phyloP scores from a whole-genome alignment of 1,284 basidiomycete genomes.

The Boletus mariae region DNA sequence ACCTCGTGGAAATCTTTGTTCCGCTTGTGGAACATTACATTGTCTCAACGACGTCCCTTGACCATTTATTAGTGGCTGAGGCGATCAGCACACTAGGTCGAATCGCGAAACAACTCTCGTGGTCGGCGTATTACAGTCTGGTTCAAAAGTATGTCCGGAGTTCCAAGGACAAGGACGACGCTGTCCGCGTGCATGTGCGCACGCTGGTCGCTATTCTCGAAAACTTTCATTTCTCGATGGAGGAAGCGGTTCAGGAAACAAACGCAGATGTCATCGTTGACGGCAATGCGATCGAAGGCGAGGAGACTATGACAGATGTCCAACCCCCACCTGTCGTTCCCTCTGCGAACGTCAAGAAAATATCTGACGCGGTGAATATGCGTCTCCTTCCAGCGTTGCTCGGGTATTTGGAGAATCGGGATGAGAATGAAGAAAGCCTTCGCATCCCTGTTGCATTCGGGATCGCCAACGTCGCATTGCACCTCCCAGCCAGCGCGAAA shows the following conservation, averaged over 20 bases:
- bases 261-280: conserved; percentile 30
- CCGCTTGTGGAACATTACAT: conserved; percentile 88
- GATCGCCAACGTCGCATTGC: conserved; percentile 80
- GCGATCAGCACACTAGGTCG: conserved; percentile 77
- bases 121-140: conserved; percentile 83
- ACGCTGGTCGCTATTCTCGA: conserved; percentile 85
- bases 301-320: conserved; percentile 24
- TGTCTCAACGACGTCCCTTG: conserved; percentile 62
- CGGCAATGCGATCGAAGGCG: conserved; percentile 29
- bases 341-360: conserved; percentile 38
- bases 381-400: conserved; percentile 77
- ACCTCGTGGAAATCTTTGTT: conserved; percentile 81
- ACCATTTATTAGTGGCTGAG: conserved; percentile 92
- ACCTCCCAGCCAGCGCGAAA: conserved; percentile 71
- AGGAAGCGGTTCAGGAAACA: conserved; percentile 40
- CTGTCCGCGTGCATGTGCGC: conserved; percentile 84
- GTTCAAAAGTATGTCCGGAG: conserved; percentile 82
- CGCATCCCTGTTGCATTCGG: conserved; percentile 89
- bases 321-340: conserved; percentile 12
- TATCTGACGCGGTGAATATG: conserved; percentile 75
- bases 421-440: conserved; percentile 80
- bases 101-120: conserved; percentile 72
- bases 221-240: conserved; percentile 90
- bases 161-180: conserved; percentile 67
- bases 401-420: conserved; percentile 76